Evolutionary conservation across 2,329 filamentous ascomycete genomes (phyloP).

Genomic region (Ophiostoma montium): DNA sequence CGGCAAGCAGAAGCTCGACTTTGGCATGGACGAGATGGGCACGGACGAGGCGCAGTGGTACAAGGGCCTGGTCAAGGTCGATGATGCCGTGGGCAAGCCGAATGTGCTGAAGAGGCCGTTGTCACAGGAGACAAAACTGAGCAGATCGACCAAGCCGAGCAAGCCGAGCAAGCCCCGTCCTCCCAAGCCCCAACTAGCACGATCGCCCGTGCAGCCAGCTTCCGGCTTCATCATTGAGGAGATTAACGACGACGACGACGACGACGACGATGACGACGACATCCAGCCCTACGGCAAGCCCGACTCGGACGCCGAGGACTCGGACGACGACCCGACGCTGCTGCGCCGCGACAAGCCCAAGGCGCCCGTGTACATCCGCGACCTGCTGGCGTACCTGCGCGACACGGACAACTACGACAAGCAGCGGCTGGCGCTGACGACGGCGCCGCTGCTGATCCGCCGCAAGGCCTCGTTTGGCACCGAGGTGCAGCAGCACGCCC

Average conservation of each 20-base stretch:
- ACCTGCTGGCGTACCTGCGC: constrained; percentile 64
- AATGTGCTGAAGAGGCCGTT: constrained; percentile 25
- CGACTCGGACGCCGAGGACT: constrained; percentile 78
- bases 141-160: constrained; percentile 5
- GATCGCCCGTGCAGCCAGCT: constrained; percentile 10
- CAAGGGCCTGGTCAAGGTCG: constrained; percentile 45
- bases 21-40: constrained; percentile 67
- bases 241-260: constrained; percentile 46
- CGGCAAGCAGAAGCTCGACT: constrained; percentile 60
- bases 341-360: constrained; percentile 70
- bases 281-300: constrained; percentile 71
- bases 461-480: constrained; percentile 80
- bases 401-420: constrained; percentile 75
- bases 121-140: constrained; percentile 6
- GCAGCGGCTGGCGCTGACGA: constrained; percentile 64
- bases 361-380: constrained; percentile 80
- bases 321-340: constrained; percentile 82
- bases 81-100: constrained; percentile 49
- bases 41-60: constrained; percentile 64
- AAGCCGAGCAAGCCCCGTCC: constrained; percentile 9
- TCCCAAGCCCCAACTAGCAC: constrained; percentile 8
- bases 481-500: constrained; percentile 71
- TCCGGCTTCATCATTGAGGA: constrained; percentile 48
- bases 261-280: constrained; percentile 48
- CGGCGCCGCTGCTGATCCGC: constrained; percentile 67